Evolutionary conservation across 1,284 basidiomycete species (phyloP).

Genomic region (Cryptococcus maquisensis): DNA sequence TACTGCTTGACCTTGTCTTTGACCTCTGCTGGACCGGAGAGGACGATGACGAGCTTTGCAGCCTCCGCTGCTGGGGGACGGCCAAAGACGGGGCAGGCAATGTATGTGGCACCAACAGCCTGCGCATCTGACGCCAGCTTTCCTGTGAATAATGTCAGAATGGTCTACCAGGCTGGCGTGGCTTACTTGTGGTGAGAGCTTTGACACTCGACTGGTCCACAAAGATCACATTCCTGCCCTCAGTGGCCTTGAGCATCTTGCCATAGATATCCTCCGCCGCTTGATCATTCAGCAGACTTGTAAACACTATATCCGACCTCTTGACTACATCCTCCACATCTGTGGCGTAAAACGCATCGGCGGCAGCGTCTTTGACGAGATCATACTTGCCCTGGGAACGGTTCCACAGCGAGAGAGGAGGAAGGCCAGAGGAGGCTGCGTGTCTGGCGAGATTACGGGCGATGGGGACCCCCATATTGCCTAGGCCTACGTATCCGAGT

Average conservation of each 20-base stretch:
- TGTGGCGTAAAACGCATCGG: constrained; percentile 13
- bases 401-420: constrained; percentile 31
- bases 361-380: constrained; percentile 9
- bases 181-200: constrained; percentile 32
- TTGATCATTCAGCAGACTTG: constrained; percentile 32
- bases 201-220: constrained; percentile 34
- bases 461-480: constrained; percentile 34
- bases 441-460: constrained; percentile 25
- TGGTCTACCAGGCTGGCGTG: too few species aligned
- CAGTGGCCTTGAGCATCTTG: constrained; percentile 13
- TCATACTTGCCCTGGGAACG: constrained; percentile 31
- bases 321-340: constrained; percentile 19
- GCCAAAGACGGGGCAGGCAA: constrained; percentile 36
- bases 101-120: constrained; percentile 20
- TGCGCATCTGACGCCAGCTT: constrained; percentile 23
- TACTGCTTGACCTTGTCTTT: constrained; percentile 21
- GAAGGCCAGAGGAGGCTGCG: constrained; percentile 13
- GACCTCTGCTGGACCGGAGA: constrained; percentile 21
- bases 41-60: constrained; percentile 29
- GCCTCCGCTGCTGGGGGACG: constrained; percentile 29
- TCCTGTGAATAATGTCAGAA: constrained; percentile 7
- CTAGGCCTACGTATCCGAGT: constrained; percentile 35
- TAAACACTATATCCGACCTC: constrained; percentile 24
- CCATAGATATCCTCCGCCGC: constrained; percentile 25
- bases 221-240: constrained; percentile 22